These are phyloP conservation scores for Aegilops longissima DNA, from an alignment of 176 grass and related monocot species.

Conservation along the genomic window DNA sequence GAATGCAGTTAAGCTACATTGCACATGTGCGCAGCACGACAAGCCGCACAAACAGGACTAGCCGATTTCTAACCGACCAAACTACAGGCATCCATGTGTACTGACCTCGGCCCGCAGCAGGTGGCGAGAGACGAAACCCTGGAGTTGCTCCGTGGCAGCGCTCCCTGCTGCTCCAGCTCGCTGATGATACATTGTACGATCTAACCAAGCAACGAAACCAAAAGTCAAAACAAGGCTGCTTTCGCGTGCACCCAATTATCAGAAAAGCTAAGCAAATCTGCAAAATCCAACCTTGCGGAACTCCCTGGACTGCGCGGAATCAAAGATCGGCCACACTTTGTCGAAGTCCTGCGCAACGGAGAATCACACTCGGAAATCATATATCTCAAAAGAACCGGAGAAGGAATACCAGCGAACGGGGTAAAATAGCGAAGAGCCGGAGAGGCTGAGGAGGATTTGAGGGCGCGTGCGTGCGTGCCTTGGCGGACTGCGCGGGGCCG, in stretches of 20 bases:
- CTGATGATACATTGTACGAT: constrained; percentile 99
- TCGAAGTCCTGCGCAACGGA: constrained; percentile 81
- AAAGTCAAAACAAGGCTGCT: not conserved
- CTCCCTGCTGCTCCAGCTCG: constrained; percentile 95
- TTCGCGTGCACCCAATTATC: not conserved
- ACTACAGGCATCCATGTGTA: constrained; percentile 15
- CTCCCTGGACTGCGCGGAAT: constrained; percentile 92
- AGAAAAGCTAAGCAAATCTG: not conserved
- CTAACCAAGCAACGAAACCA: constrained; percentile 35
- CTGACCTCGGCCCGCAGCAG: constrained; percentile 93
- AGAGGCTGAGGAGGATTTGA: constrained; percentile 2
- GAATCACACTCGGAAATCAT: constrained; percentile 16
- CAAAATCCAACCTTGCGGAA: constrained; percentile 79
- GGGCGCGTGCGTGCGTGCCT: constrained; percentile 42
- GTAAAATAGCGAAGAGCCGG: not conserved
- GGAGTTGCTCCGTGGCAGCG: constrained; percentile 93
- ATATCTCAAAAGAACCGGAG: not conserved
- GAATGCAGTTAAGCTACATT: constrained; percentile 30
- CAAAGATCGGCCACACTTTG: constrained; percentile 96
- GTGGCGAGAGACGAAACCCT: constrained; percentile 97
- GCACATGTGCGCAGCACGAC: not conserved
- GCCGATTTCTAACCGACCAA: not conserved
- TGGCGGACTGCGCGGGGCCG: constrained; percentile 83
- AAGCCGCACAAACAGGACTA: not conserved
- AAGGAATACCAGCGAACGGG: not conserved